Conservation (phyloP, 2,329 filamentous ascomycete genomes). For the Diaporthe destruens region DNA sequence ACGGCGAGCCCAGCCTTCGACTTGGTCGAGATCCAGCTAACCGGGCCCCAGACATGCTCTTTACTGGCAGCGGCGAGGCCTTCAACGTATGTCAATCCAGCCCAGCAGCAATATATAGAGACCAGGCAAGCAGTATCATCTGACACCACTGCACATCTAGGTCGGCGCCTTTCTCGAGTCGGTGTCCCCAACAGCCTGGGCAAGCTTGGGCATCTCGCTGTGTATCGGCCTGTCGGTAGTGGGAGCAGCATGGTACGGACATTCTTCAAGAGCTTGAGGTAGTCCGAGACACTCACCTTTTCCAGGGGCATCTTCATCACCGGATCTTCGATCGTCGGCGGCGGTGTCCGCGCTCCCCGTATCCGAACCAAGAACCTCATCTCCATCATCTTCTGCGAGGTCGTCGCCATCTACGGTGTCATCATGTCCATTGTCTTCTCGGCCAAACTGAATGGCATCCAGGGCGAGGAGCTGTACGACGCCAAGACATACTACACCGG, state of each 20-base stretch:
- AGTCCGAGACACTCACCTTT: constrained; percentile 3
- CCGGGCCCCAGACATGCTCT: constrained; percentile 86
- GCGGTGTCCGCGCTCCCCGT: constrained; percentile 94
- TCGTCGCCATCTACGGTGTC: constrained; percentile 99
- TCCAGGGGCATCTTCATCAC: constrained; percentile 98
- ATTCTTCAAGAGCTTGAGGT: background rate
- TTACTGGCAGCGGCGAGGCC: constrained; percentile 93
- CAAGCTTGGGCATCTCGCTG: constrained; percentile 87
- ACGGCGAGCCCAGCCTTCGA: constrained; percentile 4
- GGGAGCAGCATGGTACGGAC: constrained; percentile 90
- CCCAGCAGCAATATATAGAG: background rate
- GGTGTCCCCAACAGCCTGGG: constrained; percentile 95
- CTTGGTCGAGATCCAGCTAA: constrained; percentile 35
- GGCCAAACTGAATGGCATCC: constrained; percentile 80
- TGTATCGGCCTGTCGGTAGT: constrained; percentile 98
- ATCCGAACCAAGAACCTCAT: constrained; percentile 99
- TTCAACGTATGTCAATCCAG: constrained; percentile 79
- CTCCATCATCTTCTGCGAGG: constrained; percentile 99
- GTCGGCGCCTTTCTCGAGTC: constrained; percentile 94
- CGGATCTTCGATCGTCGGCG: constrained; percentile 95
- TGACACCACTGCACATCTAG: constrained; percentile 56
- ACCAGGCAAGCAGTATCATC: background rate
- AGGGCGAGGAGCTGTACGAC: constrained; percentile 75
- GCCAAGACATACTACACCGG: constrained; percentile 92
- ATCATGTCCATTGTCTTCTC: constrained; percentile 99